Percentiles rank a stretch among this genome's conserved stretches.
phyloP scores from a whole-genome alignment of 345 rosid genomes.

The Citrus sinensis region DVS_A1.0 CM039169.1:31086501-31087000 shows the following conservation, averaged over 20 bases:
- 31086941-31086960: neutral
- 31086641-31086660: conserved; percentile 50
- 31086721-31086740: conserved; percentile 79
- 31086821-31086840: conserved; percentile 23
- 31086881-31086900: conserved; percentile 71
- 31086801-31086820: conserved; percentile 14
- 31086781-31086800: conserved; percentile 20
- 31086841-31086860: conserved; percentile 34
- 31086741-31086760: conserved; percentile 78
- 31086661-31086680: conserved; percentile 63
- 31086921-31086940: conserved; percentile 25
- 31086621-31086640: conserved; percentile 41
- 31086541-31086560: conserved; percentile 25
- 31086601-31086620: conserved; percentile 66
- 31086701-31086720: conserved; percentile 81
- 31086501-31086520: conserved; percentile 19
- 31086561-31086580: conserved; percentile 53
- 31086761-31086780: conserved; percentile 42
- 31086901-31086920: conserved; percentile 72
- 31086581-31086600: conserved; percentile 55
- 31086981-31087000: neutral
- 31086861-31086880: conserved; percentile 43
- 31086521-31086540: conserved; percentile 21
- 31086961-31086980: neutral
- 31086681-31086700: conserved; percentile 49